Evolutionary conservation across 2,329 filamentous ascomycete genomes (phyloP).

Genomic region (Fusarium sp.): DNA sequence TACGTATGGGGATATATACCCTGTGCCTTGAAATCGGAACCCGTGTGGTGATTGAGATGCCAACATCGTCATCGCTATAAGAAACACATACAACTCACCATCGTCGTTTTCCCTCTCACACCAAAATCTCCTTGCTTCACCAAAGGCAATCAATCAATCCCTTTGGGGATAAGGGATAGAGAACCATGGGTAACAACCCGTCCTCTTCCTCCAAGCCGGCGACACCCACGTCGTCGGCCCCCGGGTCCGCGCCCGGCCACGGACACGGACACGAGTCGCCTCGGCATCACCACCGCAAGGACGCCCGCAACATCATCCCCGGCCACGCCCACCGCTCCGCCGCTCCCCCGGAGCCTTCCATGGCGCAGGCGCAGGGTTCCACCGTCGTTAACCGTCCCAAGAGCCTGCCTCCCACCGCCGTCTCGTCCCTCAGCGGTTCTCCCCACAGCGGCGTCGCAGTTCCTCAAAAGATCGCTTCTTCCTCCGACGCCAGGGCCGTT

Average conservation of each 20-base stretch:
- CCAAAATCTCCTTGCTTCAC: neutral
- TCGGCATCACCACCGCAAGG: constrained; percentile 48
- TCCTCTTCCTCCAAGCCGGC: constrained; percentile 50
- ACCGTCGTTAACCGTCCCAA: constrained; percentile 58
- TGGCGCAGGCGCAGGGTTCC: constrained; percentile 66
- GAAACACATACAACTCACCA: constrained; percentile 15
- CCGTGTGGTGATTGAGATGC: constrained; percentile 29
- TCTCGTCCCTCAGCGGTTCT: constrained; percentile 59
- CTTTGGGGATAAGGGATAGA: constrained; percentile 12
- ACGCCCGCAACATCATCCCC: constrained; percentile 59
- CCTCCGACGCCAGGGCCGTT: constrained; percentile 28
- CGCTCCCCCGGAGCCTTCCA: constrained; percentile 68
- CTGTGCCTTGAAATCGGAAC: neutral
- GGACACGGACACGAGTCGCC: constrained; percentile 41
- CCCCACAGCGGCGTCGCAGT: constrained; percentile 52
- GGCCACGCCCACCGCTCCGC: constrained; percentile 64
- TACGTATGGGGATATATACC: neutral
- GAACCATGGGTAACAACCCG: constrained; percentile 51
- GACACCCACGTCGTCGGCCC: constrained; percentile 45
- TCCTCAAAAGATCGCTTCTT: constrained; percentile 39
- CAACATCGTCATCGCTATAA: constrained; percentile 29
- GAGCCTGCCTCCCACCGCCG: constrained; percentile 58
- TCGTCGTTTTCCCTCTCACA: neutral
- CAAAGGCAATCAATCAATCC: neutral
- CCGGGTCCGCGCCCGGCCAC: constrained; percentile 39